Evolutionary conservation across 208 protist species (phyloP).

Genomic region (Naegleria fowleri): DNA sequence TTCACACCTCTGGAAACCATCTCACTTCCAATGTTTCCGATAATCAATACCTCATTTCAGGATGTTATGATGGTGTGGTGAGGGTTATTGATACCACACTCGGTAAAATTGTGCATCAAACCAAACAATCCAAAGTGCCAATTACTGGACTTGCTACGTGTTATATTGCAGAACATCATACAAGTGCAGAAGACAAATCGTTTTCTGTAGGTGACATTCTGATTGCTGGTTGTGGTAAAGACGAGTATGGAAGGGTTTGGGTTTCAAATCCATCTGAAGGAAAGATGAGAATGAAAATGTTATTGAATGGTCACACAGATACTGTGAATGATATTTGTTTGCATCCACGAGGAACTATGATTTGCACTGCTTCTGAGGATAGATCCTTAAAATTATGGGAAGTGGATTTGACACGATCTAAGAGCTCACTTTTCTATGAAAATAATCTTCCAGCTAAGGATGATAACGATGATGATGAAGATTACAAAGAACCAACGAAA

Average conservation of each 20-base stretch:
- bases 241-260: background rate
- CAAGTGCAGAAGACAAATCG: background rate
- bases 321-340: background rate
- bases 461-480: background rate
- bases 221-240: background rate
- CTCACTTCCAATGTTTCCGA: background rate
- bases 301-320: background rate
- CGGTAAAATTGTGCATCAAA: background rate
- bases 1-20: background rate
- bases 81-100: background rate
- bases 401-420: background rate
- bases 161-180: background rate
- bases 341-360: background rate
- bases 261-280: background rate
- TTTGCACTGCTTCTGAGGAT: background rate
- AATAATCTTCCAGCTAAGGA: background rate
- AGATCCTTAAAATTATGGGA: background rate
- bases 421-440: background rate
- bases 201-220: background rate
- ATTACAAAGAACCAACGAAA: background rate
- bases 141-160: background rate
- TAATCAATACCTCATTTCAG: background rate
- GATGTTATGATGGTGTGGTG: slow-evolving; percentile 13
- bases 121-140: background rate
- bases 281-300: background rate